Base-by-base conservation (phyloP, 1,284 basidiomycete species). In the Phylloporus sp. region DNA sequence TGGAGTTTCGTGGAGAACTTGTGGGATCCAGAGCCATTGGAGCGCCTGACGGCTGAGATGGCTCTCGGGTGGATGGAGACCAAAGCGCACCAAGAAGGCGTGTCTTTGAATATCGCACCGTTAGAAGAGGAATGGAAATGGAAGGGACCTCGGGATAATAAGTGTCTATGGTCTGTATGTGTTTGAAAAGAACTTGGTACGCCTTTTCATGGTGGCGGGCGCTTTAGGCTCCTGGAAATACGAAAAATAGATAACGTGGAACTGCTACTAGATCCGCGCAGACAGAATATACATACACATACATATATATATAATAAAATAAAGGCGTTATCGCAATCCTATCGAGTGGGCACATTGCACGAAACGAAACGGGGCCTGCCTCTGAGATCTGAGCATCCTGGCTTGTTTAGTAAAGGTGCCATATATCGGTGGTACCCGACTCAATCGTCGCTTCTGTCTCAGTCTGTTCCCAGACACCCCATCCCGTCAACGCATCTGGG, bases 1-100 rank as follows among this genome's bases (percentile, higher is more conserved):
- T 65, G 71, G 69, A 64, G 58, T 28, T 74, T 74, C 56, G 59
- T 74, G 17, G 51, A 73, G 50, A 68, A 64, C n/a, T 55, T 76
- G 56, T 74, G 74, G 67, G 15, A 15, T 51, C 40, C 7, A 1
- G n/a, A 54, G 10, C 67, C 70, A 24, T 40, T 1, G n/a, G 10
- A 56, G 32, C 75, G 72, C 17, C 47, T 66, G 57, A 73, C 71
- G 15, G 72, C 75, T 42, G 42, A 50, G 46, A 47, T 26, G 55
- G 72, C 69, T 20, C 50, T 70, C 13, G 28, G 22, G 3, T 67
- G 64, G 72, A 73, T 74, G 58, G 49, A 64, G 50, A 4, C 44
- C 15, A 72, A 63, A 57, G 66, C 68, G 10, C 7, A 12, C 5
- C 20, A 42, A 10, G 67, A 76, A 49, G 29, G 37, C 15, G 22